Evolutionary conservation across 805 yeast genomes (phyloP).

Genomic region (Kodamaea jinghongensis): DNA sequence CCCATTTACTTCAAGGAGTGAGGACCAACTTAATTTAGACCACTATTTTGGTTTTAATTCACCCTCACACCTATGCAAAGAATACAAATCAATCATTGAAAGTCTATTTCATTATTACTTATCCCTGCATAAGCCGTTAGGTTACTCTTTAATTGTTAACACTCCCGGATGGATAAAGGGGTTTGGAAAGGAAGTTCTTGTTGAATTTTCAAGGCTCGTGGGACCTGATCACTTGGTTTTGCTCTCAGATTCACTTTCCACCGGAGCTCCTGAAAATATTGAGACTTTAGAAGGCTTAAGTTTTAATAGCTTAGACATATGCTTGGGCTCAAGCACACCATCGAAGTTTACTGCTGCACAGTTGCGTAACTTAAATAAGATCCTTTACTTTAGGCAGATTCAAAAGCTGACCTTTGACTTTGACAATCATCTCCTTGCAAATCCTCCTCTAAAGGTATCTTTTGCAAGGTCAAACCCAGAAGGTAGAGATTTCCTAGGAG

Average conservation of each 20-base stretch:
- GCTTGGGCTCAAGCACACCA: constrained; percentile 32
- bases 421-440: constrained; percentile 19
- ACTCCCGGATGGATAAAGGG: constrained; percentile 94
- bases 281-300: constrained; percentile 28
- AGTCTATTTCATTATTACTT: constrained; percentile 37
- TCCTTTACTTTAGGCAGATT: constrained; percentile 53
- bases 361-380: constrained; percentile 47
- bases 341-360: constrained; percentile 49
- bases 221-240: constrained; percentile 59
- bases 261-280: constrained; percentile 22
- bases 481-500: constrained; percentile 17
- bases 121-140: constrained; percentile 17
- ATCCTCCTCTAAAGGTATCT: constrained; percentile 27
- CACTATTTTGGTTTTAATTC: constrained; percentile 61
- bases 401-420: constrained; percentile 19
- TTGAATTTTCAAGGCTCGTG: constrained; percentile 40
- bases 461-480: constrained; percentile 18
- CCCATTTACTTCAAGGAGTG: constrained; percentile 12
- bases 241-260: constrained; percentile 31
- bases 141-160: constrained; percentile 56
- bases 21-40: constrained; percentile 11
- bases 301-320: constrained; percentile 22
- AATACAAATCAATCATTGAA: constrained; percentile 46
- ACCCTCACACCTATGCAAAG: constrained; percentile 63
- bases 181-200: constrained; percentile 68